Evolutionary conservation across 2,329 filamentous ascomycete species (phyloP), one percentile per base, ranked within the genome.

Genomic region (Fusarium denticulatum): DNA sequence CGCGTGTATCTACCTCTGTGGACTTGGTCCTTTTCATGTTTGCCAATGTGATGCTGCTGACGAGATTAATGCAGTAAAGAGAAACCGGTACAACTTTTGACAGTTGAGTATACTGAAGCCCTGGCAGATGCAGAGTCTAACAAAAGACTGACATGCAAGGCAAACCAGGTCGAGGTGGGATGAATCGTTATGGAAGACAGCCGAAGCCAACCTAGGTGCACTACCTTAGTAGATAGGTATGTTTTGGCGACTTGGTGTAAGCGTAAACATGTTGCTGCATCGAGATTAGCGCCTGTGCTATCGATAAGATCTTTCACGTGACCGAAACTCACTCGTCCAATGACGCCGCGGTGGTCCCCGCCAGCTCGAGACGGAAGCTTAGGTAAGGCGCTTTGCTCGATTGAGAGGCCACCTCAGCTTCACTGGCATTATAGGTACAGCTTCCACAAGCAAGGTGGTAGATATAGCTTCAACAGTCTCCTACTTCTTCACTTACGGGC

Each of bases 361-460:
- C 63, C 36, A 67, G 37, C 37, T 24, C 28, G 22, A 24, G 6
- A 24, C 26, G 16, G n/a, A 5, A 46, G 66, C 73, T 79, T 77
- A 79, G 60, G 73, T 77, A 79, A 78, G 59, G 49, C 16, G 15
- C 30, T 40, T 60, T 59, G 63, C 57, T 67, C 64, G 45, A 64
- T 72, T 63, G 71, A 78, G 77, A 81, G 80, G 80, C 80, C 80
- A 81, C 80, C 80, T 81, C 78, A 81, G 79, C 80, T 79, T 79
- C 78, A 79, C 71, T 66, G 64, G 55, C 16, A 30, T 36, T 36
- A 46, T 59, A 78, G 74, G 78, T 75, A 60, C 46, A 67, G 63
- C 63, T 67, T 50, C 68, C 46, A 34, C 36, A 59, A 64, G 52
- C 37, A 53, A 63, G 50, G 64, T 73, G 45, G 37, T 43, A 60